Evolutionary conservation across 805 yeast genomes (phyloP), one percentile per base, ranked within the genome.

Genomic region (Dipodascus albidus): DNA sequence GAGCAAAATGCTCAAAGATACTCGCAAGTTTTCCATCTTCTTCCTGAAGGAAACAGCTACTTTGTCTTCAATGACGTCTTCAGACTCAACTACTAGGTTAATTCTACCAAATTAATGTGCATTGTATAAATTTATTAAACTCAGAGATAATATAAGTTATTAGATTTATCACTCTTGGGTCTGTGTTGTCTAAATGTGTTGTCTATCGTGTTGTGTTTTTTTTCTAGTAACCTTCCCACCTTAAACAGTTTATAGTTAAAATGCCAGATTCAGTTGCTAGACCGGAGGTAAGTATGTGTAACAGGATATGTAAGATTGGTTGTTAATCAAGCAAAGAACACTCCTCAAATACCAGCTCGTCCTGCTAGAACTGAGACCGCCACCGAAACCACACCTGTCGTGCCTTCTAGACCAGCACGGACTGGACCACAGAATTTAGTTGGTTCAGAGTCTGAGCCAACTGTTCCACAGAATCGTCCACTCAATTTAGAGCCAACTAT

Each of bases 41-140:
- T 89, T 58, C 97, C 96, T 59, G 99, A 93, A 55, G 87, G 85
- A 52, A 80, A 78, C 67, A 85, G 95, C 31, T 93, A 90, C 78
- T 93, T 82, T 67, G 98, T 93, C 56, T 86, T 88, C 74, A 93
- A 93, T 73, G 99, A 93, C 68, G 87, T 93, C 61, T 93, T 93
- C 82, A 87, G 98, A 77, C 82, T 93, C 70, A 88, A 88, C 77
- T 88, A 62, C 49, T 38, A 14, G 15, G 17, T 27, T 27, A 27
- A 27, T 11, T 27, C 33, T 27, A 27, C 33, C 33, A 6, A 27
- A 27, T 27, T 27, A 27, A 27, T 27, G 33, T 27, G 33, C 33
- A 27, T 27, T 27, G 33, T 27, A 27, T 27, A 27, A 27, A 6
- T 27, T 6, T 27, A n/a, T 27, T 27, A 6, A 6, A 27, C 33